These are phyloP conservation scores for Lodderomyces pseudojiufengensis DNA, from an alignment of 1,139 yeast species.

Conservation along the genomic window DNA sequence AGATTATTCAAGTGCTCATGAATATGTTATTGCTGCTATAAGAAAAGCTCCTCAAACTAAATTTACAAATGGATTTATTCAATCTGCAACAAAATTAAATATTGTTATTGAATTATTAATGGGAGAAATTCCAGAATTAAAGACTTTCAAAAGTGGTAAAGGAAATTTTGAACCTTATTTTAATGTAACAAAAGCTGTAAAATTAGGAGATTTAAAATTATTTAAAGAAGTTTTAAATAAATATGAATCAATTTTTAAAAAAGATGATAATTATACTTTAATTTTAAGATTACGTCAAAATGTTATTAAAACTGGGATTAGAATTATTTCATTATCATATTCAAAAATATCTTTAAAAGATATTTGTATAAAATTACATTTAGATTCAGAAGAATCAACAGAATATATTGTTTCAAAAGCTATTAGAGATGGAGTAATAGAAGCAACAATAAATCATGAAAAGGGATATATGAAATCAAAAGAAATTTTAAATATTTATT, in stretches of 20 bases:
- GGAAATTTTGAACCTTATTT: conserved; percentile 69
- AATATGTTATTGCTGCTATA: conserved; percentile 85
- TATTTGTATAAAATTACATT: conserved; percentile 80
- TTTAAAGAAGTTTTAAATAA: conserved; percentile 72
- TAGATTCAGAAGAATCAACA: conserved; percentile 93
- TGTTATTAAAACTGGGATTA: conserved; percentile 95
- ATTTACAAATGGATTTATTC: conserved; percentile 82
- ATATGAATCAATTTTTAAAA: conserved; percentile 59
- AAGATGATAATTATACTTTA: conserved; percentile 80
- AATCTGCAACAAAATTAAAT: conserved; percentile 84
- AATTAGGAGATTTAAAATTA: conserved; percentile 81
- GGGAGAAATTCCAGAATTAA: conserved; percentile 96
- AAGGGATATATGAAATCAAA: conserved; percentile 89
- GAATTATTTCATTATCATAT: conserved; percentile 89
- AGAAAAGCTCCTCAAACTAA: conserved; percentile 96
- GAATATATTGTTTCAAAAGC: conserved; percentile 97
- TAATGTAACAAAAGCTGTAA: conserved; percentile 86
- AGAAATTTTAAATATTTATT: conserved; percentile 81
- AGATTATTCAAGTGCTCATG: conserved; percentile 88
- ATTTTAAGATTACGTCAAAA: conserved; percentile 91
- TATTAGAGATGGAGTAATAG: conserved; percentile 95
- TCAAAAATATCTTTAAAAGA: conserved; percentile 89
- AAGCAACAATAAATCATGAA: conserved; percentile 89
- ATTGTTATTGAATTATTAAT: conserved; percentile 87
- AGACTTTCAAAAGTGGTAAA: conserved; percentile 69